Percentiles rank a stretch among this genome's conserved stretches.
Evolutionary conservation across 2,329 filamentous ascomycete genomes (phyloP).

Genomic region (Fusarium nelsonii): DNA sequence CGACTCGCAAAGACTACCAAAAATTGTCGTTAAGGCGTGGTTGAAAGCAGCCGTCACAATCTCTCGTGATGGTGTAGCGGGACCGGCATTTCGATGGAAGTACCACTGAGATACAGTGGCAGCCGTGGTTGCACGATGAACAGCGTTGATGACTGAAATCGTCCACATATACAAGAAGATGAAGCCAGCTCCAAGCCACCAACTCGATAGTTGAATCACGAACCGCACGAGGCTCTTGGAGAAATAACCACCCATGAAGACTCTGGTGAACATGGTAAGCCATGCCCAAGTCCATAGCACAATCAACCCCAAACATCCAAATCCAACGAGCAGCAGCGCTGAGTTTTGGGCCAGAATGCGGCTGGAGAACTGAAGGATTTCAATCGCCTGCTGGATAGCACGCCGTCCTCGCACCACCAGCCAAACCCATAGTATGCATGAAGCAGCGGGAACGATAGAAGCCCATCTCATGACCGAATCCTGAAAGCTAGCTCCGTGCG

Average conservation of each 20-base stretch:
- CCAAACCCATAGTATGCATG: constrained; percentile 84
- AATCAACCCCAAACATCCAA: constrained; percentile 78
- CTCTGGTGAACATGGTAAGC: constrained; percentile 95
- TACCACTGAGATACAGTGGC: constrained; percentile 99
- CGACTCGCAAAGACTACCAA: constrained; percentile 91
- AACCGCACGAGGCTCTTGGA: constrained; percentile 73
- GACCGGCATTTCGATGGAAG: constrained; percentile 89
- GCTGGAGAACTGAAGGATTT: constrained; percentile 92
- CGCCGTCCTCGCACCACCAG: constrained; percentile 83
- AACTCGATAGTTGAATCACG: constrained; percentile 87
- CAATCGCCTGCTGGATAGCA: constrained; percentile 84
- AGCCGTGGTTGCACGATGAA: constrained; percentile 91
- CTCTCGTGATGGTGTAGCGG: constrained; percentile 80
- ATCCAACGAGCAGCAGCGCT: constrained; percentile 84
- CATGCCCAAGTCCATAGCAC: constrained; percentile 95
- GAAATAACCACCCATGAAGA: constrained; percentile 93
- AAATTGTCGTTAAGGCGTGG: constrained; percentile 87
- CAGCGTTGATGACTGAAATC: constrained; percentile 84
- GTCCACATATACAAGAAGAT: constrained; percentile 97
- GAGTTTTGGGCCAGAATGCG: constrained; percentile 88
- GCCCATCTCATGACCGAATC: constrained; percentile 91
- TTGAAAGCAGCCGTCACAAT: constrained; percentile 85
- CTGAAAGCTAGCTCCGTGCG: constrained; percentile 82
- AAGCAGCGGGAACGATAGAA: constrained; percentile 79
- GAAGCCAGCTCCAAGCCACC: constrained; percentile 95